Evolutionary conservation across 352 stramenopile genomes (phyloP), one percentile per base, ranked within the genome.

Genomic region (Phytophthora megakarya): DNA sequence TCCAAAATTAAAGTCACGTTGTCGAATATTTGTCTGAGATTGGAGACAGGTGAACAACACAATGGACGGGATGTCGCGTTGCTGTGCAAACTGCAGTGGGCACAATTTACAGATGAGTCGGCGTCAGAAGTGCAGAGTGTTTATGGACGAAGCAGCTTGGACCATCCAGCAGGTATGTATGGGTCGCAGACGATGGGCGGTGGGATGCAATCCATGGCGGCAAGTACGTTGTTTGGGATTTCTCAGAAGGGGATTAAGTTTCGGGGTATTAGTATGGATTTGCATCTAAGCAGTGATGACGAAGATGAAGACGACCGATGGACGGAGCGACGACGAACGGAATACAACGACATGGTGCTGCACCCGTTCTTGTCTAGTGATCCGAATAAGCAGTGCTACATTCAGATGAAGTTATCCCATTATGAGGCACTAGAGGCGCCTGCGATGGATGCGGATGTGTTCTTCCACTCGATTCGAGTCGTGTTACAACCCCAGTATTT

Each of bases 1-100:
- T 94, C 86, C 40, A 96, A 95, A 60, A 94, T 96, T 66, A 96
- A 96, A 65, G 74, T 96, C 7, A 96, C 87, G 32, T 47, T 96
- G 42, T 90, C 87, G 18, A 96, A 96, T 62, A 86, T 96, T 51
- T 96, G 87, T 26, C 44, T 94, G 30, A 72, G 84, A 1, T 52
- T 96, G 13, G 86, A 94, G 66, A 91, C 87, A 0, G 73, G 80
- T 8, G 76, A 90, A 26, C 63, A 81, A 18, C 67, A 84, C 37
- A 86, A 78, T 40, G 81, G 68, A 42, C 78, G 81, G 32, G 78
- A 91, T 60, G 77, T 92, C 8, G 84, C 88, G 13, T 43, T 96
- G 44, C 61, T 92, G 30, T 91, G 83, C 39, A 81, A 84, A 38
- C 54, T 96, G 30, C 73, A 92, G 44, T 96, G 88, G 88, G 75